A percentile compares a stretch with the other conserved stretches of the same genome.
Evolutionary conservation across 176 grass and related monocot genomes (phyloP).

Genomic region (Dactylis glomerata): DNA sequence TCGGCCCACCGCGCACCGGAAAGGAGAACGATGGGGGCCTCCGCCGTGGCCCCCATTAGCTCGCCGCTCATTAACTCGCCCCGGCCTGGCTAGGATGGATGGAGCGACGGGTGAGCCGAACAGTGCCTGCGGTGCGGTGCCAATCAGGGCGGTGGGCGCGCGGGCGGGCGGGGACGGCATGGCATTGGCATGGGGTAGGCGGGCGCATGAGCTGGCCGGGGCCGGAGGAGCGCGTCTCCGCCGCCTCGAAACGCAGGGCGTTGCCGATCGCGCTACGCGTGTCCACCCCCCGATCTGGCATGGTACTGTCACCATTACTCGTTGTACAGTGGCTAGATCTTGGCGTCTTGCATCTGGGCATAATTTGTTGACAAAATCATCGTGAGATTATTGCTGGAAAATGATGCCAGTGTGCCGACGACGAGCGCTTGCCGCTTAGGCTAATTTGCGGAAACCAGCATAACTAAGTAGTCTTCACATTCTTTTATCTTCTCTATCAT

Average conservation of each 20-base stretch:
- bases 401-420: background rate
- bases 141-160: too few species aligned
- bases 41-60: constrained; percentile 12
- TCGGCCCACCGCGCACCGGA: constrained; percentile 13
- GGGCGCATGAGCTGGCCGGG: background rate
- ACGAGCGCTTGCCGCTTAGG: background rate
- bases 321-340: background rate
- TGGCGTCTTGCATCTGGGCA: background rate
- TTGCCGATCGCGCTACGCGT: background rate
- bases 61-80: background rate
- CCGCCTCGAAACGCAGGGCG: background rate
- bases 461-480: background rate
- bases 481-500: background rate
- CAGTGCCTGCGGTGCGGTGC: background rate
- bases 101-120: background rate
- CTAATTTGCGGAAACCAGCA: background rate
- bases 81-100: background rate
- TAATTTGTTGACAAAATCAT: background rate
- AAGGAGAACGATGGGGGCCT: background rate
- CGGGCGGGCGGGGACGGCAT: background rate
- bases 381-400: background rate
- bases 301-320: background rate
- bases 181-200: background rate
- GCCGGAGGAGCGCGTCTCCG: background rate
- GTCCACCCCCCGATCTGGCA: background rate